These are phyloP conservation scores for Plasmopara halstedii DNA, from an alignment of 352 stramenopile species.

Conservation along the genomic window DNA sequence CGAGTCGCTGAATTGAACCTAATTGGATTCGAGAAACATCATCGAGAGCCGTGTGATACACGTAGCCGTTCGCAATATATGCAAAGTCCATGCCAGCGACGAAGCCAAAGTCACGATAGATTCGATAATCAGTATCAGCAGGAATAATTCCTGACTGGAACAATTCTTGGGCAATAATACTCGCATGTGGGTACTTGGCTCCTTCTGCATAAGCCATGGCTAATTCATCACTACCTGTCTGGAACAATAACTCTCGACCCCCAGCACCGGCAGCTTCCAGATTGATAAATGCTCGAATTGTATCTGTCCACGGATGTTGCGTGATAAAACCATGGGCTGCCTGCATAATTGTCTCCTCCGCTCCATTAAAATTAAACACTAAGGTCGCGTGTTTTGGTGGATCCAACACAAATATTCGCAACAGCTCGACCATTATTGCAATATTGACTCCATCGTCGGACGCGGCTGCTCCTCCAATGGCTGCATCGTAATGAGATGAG, in stretches of 20 bases:
- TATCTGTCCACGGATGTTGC: conserved; percentile 61
- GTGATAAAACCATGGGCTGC: conserved; percentile 76
- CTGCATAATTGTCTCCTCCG: conserved; percentile 75
- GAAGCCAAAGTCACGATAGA: conserved; percentile 65
- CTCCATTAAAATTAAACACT: conserved; percentile 80
- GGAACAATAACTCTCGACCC: conserved; percentile 67
- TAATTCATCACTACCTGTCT: conserved; percentile 69
- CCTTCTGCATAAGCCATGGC: conserved; percentile 62
- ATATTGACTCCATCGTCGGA: conserved; percentile 78
- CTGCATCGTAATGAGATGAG: conserved; percentile 74
- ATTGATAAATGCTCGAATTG: conserved; percentile 74
- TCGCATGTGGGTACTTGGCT: conserved; percentile 64
- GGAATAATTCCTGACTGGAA: conserved; percentile 70
- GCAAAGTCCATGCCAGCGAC: conserved; percentile 81
- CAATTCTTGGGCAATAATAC: conserved; percentile 70
- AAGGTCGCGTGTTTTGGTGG: conserved; percentile 43
- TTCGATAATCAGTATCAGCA: conserved; percentile 65
- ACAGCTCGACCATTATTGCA: conserved; percentile 71
- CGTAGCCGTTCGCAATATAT: conserved; percentile 75
- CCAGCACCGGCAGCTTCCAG: conserved; percentile 63
- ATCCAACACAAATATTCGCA: conserved; percentile 35
- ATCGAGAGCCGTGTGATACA: conserved; percentile 70
- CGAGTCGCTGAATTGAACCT: conserved; percentile 56
- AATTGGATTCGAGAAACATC: conserved; percentile 65
- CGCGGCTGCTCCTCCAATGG: conserved; percentile 54